Conservation (phyloP, 2,329 filamentous ascomycete species). For the Cryphonectria radicalis region DNA sequence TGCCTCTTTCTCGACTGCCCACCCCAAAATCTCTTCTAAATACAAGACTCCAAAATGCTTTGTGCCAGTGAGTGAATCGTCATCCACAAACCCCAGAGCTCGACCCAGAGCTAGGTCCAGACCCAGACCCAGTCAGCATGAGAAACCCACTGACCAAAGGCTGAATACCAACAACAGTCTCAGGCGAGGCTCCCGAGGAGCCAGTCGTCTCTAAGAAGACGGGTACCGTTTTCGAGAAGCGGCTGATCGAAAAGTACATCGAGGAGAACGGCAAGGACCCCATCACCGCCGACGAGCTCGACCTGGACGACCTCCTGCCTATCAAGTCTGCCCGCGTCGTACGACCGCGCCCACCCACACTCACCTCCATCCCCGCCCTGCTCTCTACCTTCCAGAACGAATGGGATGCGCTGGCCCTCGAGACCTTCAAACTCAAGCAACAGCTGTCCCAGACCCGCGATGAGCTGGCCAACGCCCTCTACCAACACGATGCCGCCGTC, state of each 20-base stretch:
- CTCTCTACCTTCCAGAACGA: constrained; percentile 96
- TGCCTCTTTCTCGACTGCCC: neutral
- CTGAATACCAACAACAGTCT: constrained; percentile 62
- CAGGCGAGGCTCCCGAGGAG: constrained; percentile 92
- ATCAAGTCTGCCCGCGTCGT: constrained; percentile 84
- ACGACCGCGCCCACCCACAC: constrained; percentile 84
- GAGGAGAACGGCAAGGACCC: constrained; percentile 92
- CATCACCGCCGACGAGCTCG: constrained; percentile 82
- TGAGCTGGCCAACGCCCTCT: constrained; percentile 90
- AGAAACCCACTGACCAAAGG: constrained; percentile 12
- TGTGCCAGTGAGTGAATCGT: constrained; percentile 27
- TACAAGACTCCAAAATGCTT: constrained; percentile 22
- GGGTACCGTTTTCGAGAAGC: constrained; percentile 91
- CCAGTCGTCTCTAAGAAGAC: constrained; percentile 95
- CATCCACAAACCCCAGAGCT: neutral
- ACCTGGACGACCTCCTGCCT: constrained; percentile 82
- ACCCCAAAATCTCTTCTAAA: neutral
- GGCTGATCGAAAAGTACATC: constrained; percentile 93
- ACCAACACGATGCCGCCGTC: constrained; percentile 97
- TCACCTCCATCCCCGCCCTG: constrained; percentile 94
- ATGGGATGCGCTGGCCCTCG: constrained; percentile 92
- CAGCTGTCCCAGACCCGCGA: constrained; percentile 88
- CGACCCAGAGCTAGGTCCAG: neutral
- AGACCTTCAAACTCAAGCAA: constrained; percentile 89
- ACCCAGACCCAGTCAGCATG: neutral